These are phyloP conservation scores for Oryza meridionalis DNA, from an alignment of 176 grass and related monocot genomes.

Conservation along the genomic window DNA sequence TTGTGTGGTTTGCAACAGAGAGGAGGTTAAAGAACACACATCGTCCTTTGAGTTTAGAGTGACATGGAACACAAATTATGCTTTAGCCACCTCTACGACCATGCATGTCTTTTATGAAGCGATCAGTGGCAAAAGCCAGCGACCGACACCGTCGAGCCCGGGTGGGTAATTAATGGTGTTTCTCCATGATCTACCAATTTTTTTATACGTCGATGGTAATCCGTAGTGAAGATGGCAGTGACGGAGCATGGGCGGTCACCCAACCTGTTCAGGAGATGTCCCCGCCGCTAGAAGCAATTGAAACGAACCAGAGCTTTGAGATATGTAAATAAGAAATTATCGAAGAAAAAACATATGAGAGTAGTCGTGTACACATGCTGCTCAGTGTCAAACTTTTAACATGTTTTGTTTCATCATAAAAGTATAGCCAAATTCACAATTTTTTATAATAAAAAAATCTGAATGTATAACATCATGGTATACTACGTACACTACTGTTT, in stretches of 20 bases:
- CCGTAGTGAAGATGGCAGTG: no score
- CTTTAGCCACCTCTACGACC: not conserved
- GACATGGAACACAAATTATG: not conserved
- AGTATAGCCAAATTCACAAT: not conserved
- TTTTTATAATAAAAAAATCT: no score
- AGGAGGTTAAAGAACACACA: not conserved
- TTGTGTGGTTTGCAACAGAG: not conserved
- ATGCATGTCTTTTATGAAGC: not conserved
- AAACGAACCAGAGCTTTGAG: not conserved
- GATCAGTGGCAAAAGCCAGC: no score
- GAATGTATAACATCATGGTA: not conserved
- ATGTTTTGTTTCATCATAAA: not conserved
- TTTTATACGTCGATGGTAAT: no score
- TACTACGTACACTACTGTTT: not conserved
- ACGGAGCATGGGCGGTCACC: no score
- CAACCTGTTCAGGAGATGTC: no score
- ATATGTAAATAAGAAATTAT: not conserved
- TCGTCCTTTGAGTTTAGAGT: not conserved
- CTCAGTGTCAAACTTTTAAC: not conserved
- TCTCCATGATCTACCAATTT: no score
- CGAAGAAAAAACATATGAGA: not conserved
- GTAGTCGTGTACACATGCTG: not conserved
- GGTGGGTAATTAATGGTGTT: no score
- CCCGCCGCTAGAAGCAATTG: not conserved
- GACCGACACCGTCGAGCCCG: no score